These are phyloP conservation scores for Ganoderma lucidum DNA, from an alignment of 1,284 basidiomycete genomes.

Conservation along the genomic window DNA sequence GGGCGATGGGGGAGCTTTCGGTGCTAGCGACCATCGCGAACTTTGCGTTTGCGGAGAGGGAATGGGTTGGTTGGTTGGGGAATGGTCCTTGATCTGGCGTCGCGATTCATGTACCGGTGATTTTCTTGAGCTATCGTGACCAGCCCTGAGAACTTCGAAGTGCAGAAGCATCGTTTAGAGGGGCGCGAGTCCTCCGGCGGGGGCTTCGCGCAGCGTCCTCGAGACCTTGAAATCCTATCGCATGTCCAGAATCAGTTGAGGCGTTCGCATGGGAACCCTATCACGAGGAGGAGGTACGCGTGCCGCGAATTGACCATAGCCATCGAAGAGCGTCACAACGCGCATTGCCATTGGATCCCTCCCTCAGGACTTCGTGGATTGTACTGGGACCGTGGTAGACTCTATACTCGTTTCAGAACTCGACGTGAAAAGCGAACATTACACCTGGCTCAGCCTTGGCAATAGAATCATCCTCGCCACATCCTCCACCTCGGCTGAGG, in stretches of 20 bases:
- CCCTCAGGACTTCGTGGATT: too few relatives aligned
- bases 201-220: not conserved
- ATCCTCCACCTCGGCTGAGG: too few relatives aligned
- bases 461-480: too few relatives aligned
- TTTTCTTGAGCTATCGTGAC: not conserved
- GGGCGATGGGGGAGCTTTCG: not conserved
- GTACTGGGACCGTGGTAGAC: too few relatives aligned
- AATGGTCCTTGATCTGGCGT: not conserved
- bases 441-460: too few relatives aligned
- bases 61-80: not conserved
- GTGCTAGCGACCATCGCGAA: not conserved
- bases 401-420: too few relatives aligned
- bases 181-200: not conserved
- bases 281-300: not conserved
- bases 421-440: too few relatives aligned
- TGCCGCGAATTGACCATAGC: not conserved
- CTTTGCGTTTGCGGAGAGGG: not conserved
- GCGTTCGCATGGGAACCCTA: not conserved
- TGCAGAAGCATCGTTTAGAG: not conserved
- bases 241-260: not conserved
- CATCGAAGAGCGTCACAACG: not conserved
- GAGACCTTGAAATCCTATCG: not conserved
- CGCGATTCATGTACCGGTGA: not conserved
- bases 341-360: too few relatives aligned
- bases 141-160: not conserved